phyloP scores from a whole-genome alignment of 83 land plant genomes.

The Picea engelmannii region DNA sequence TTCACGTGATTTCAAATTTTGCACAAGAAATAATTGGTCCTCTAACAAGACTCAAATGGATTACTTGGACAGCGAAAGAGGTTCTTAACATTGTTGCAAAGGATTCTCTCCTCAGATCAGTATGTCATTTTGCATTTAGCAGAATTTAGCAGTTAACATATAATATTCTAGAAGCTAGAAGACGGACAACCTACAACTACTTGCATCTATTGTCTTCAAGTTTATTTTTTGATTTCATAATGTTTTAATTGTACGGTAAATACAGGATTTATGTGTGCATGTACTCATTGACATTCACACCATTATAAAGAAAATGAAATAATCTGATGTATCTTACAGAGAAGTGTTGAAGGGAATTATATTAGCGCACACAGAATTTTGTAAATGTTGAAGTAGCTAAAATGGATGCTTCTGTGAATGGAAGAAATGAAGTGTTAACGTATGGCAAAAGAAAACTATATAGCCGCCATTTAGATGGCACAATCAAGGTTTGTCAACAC shows the following conservation, averaged over 20 bases:
- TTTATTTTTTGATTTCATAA: not conserved
- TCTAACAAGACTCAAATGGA: constrained; percentile 29
- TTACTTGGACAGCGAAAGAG: constrained; percentile 52
- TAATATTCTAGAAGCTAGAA: not conserved
- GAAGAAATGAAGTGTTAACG: no score
- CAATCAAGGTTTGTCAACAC: constrained; percentile 10
- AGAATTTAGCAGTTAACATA: not conserved
- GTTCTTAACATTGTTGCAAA: constrained; percentile 23
- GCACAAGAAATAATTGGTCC: constrained; percentile 38
- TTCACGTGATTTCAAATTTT: constrained; percentile 21
- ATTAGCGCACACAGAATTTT: constrained; percentile 6
- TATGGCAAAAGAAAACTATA: no score
- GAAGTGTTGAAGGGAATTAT: constrained; percentile 11
- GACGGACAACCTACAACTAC: not conserved
- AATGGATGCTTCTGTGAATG: no score
- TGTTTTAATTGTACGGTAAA: not conserved
- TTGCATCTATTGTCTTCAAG: not conserved
- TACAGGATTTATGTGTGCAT: not conserved
- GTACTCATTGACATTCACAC: not conserved
- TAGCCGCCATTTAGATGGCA: not conserved
- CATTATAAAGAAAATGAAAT: not conserved
- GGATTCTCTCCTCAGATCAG: constrained; percentile 9
- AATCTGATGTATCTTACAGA: constrained; percentile 8
- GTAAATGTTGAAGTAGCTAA: constrained; percentile 12
- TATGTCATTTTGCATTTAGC: not conserved